Evolutionary conservation across 139 green algal genomes (phyloP), one percentile per base, ranked within the genome.

Genomic region (Desmodesmus armatus): DNA sequence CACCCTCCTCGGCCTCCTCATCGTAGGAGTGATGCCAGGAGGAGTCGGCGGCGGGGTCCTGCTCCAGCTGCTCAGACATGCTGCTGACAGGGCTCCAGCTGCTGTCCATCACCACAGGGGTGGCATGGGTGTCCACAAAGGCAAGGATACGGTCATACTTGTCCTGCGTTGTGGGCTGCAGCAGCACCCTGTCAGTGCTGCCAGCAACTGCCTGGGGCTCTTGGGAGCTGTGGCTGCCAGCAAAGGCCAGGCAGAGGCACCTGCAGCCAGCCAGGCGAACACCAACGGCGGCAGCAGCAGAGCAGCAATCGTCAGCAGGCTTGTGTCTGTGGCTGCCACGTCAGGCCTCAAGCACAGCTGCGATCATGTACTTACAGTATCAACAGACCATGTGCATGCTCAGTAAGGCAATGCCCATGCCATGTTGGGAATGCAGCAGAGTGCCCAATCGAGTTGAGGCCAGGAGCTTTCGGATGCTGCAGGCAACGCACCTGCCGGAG

Each of bases 21-120:
- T 86, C 80, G 47, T 80, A 86, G 4, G 80, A 86, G 67, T 86
- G 40, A 35, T 86, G 80, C 80, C 80, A 86, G 21, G 41, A 43
- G 41, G 6, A 19, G n/a, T n/a, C n/a, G n/a, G n/a, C 19, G 62
- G 37, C 71, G 37, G 40, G 71, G 25, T 31, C 35, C 13, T 23
- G 17, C 31, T 4, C 9, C 11, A 5, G 25, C 47, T 55, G 35
- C 35, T 80, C 67, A 27, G 23, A 3, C 7, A 33, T 29, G 2
- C 23, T 31, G 23, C 19, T 39, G 7, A 19, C 13, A 7, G 49
- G 13, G 65, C 44, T 60, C 44, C 21, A 3, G 65, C 23, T 51
- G 27, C 4, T 5, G 33, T 21, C 33, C 35, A 2, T 19, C 17
- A 78, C 35, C 31, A 67, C 67, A 15, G 69, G 44, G 4, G 69